phyloP scores from a whole-genome alignment of 1,284 basidiomycete genomes.

The Psilocybe mexicana region DNA sequence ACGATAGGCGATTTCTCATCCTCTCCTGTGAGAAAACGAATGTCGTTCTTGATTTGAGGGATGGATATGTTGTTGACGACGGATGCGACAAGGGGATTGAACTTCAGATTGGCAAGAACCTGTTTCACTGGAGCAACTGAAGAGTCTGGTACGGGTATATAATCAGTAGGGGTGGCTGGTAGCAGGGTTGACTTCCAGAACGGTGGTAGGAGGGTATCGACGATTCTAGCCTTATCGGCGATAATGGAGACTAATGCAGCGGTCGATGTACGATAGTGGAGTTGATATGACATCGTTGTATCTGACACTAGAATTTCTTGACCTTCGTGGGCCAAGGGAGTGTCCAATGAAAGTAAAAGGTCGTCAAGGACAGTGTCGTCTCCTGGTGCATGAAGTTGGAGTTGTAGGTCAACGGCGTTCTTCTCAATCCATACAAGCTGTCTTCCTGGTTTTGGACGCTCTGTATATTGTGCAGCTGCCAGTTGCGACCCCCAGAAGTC shows the following conservation, averaged over 20 bases:
- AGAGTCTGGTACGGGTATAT: constrained; percentile 52
- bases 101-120: constrained; percentile 52
- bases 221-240: constrained; percentile 32
- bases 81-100: constrained; percentile 59
- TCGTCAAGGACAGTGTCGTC: constrained; percentile 14
- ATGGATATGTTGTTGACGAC: constrained; percentile 66
- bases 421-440: constrained; percentile 67
- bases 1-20: constrained; percentile 62
- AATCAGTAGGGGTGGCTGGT: constrained; percentile 44
- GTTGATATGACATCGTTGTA: constrained; percentile 21
- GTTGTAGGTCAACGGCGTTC: constrained; percentile 45
- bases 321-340: constrained; percentile 14
- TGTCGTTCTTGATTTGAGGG: constrained; percentile 63
- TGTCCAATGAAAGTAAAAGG: constrained; percentile 18
- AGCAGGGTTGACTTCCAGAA: constrained; percentile 63
- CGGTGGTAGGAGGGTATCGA: constrained; percentile 55
- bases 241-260: constrained; percentile 50
- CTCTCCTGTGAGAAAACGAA: constrained; percentile 84
- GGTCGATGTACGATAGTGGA: constrained; percentile 42
- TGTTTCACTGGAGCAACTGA: constrained; percentile 50
- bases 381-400: constrained; percentile 27
- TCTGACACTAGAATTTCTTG: constrained; percentile 34
- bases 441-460: constrained; percentile 25
- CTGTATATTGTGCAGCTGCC: constrained; percentile 27
- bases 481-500: constrained; percentile 27